These are phyloP conservation scores for Blastobotrys illinoisensis DNA, from an alignment of 1,139 yeast species.

Conservation along the genomic window DNA sequence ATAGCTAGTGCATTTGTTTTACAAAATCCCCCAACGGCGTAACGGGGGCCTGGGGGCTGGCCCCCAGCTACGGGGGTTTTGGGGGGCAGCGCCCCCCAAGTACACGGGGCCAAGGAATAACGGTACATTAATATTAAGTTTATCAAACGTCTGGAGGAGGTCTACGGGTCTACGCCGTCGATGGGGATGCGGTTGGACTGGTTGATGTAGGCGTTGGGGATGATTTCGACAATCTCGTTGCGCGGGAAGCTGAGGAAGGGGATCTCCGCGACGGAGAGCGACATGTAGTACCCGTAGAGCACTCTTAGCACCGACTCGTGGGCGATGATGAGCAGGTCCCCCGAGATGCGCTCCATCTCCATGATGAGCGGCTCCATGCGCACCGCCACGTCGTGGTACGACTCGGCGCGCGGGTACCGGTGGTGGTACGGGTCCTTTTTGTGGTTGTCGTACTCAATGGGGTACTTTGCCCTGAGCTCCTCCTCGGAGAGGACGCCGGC, in stretches of 20 bases:
- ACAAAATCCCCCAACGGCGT: no score
- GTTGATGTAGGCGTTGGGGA: constrained; percentile 84
- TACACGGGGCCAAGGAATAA: no score
- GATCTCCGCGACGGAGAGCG: constrained; percentile 79
- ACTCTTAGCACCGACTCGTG: constrained; percentile 88
- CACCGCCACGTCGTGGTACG: constrained; percentile 92
- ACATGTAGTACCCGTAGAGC: constrained; percentile 90
- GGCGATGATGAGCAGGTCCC: constrained; percentile 84
- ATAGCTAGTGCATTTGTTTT: no score
- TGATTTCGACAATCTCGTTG: constrained; percentile 78
- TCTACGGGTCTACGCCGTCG: constrained; percentile 24
- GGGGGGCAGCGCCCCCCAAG: no score
- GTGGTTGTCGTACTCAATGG: constrained; percentile 65
- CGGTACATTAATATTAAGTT: no score
- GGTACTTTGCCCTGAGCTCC: constrained; percentile 55
- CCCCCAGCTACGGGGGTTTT: no score
- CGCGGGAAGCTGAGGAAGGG: constrained; percentile 73
- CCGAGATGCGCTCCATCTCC: constrained; percentile 88
- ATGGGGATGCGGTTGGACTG: constrained; percentile 53
- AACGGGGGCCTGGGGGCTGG: no score
- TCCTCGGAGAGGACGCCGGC: constrained; percentile 62
- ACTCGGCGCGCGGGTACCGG: constrained; percentile 86
- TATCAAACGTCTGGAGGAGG: no score
- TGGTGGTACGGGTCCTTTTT: constrained; percentile 83
- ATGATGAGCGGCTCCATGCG: constrained; percentile 87